Evolutionary conservation across 768 basidiomycete species (phyloP), one percentile per base, ranked within the genome.

Genomic region (Fibroporia radiculosa): DNA sequence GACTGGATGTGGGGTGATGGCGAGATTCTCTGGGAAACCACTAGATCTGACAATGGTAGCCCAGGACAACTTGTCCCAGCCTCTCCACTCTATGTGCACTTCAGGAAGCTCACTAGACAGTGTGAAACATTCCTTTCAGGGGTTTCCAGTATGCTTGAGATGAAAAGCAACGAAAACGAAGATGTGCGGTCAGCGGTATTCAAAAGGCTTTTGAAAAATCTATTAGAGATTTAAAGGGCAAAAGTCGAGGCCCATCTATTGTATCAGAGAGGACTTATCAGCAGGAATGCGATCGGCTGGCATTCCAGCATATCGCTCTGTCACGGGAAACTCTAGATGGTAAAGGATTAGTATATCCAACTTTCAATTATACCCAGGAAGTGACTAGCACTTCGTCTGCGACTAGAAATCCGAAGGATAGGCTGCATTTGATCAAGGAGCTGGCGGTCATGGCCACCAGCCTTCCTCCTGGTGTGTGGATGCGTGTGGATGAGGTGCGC

Each of bases 381-480:
- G 48, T 75, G 14, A 38, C 43, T 36, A 39, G 52, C 19, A 72
- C 69, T 0, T 62, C 66, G 29, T 61, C 51, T 28, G 56, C 66
- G 8, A 71, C 69, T 25, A 64, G 75, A 34, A 62, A 63, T 41
- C 71, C 72, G 18, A 71, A 69, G 55, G 62, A 70, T 51, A 62
- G 74, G 27, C 56, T 77, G 28, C 74, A 74, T 53, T 65, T 78
- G n/a, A 60, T 74, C 49, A 73, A 74, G 57, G 77, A 78, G 58
- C 64, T 77, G n/a, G 72, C 74, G 14, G 69, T 71, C 19, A 75
- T 71, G 61, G 70, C 74, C 4, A 78, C 76, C 7, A 69, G 69
- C 42, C 64, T 78, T n/a, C 77, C 77, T 40, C 66, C 70, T 1
- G 76, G 76, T 5, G 67, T 78, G 4, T 78, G 73, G 72, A 71